phyloP scores from a whole-genome alignment of 2,329 filamentous ascomycete species.

The Karstenula rhodostoma region DNA sequence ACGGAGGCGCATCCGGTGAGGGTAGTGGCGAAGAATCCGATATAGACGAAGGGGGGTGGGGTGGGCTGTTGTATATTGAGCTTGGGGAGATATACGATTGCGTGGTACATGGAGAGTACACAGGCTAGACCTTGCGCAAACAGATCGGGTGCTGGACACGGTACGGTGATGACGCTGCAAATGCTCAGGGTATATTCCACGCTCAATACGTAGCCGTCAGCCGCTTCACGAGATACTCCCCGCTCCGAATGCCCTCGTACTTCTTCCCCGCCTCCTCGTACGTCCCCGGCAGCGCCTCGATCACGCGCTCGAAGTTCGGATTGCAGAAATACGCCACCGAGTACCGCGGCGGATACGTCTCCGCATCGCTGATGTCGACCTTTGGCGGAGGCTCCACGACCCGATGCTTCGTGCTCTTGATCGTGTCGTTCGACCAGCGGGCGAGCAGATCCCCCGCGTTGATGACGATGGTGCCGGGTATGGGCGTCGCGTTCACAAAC shows the following conservation, averaged over 20 bases:
- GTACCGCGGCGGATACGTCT: constrained; percentile 75
- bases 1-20: constrained; percentile 41
- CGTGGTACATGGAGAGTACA: not conserved
- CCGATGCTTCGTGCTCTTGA: constrained; percentile 88
- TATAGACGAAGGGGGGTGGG: constrained; percentile 5
- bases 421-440: constrained; percentile 89
- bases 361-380: constrained; percentile 55
- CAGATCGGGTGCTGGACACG: not conserved
- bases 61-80: not conserved
- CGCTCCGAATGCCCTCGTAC: constrained; percentile 79
- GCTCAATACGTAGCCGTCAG: constrained; percentile 71
- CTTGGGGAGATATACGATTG: not conserved
- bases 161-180: not conserved
- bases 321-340: constrained; percentile 95
- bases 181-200: constrained; percentile 9
- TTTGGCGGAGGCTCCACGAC: constrained; percentile 80
- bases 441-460: constrained; percentile 89
- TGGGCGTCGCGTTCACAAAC: constrained; percentile 85
- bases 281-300: constrained; percentile 84
- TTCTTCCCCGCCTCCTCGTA: constrained; percentile 76
- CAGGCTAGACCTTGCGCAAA: not conserved
- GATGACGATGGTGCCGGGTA: constrained; percentile 81
- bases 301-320: constrained; percentile 77
- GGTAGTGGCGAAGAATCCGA: constrained; percentile 22
- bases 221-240: constrained; percentile 81